Base-by-base conservation (phyloP, 1,284 basidiomycete genomes). In the Caloboletus firmus region DNA sequence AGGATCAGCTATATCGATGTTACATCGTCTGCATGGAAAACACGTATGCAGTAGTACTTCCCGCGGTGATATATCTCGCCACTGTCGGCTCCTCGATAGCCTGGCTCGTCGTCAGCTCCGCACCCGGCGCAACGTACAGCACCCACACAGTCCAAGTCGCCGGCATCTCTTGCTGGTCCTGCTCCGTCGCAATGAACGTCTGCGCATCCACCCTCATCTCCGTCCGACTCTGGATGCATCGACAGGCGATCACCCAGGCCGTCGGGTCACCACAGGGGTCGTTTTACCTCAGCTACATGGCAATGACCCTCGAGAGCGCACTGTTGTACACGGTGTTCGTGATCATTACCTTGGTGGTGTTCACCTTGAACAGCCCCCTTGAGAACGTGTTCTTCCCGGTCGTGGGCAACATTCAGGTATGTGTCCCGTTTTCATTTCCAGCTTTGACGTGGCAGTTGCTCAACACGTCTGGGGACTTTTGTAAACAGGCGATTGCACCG, bases 281-380 rank as follows among this genome's bases (percentile, higher is more conserved):
- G 13, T 64, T 64, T 18, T 66, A 66, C 31, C 40, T 64, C 32
- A 30, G 49, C 3, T 68, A 54, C 8, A 66, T 67, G 54, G 49
- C 61, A 1, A 62, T 64, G 63, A 64, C 61, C 12, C 61, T 66
- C 39, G 65, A 66, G 52, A 68, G 63, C 43, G 62, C 65, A 0
- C 0, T 49, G 45, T 28, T 68, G 30, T 67, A 66, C 26, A 56
- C 62, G 0, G 39, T 24, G n/a, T 67, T 55, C 9, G 56, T 32
- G 8, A 32, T 66, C 24, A 11, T 56, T 0, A 45, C 52, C 0
- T 9, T 67, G 35, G 34, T 59, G 1, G 51, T 59, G 15, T 66
- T 64, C 20, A 13, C 18, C 34, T 9, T 52, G 11, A 55, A 64
- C 41, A 64, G 61, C 13, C 61, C 59, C 10, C 49, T 56, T 41